Conservation (phyloP, 352 stramenopile species). For the Phytophthora hibernalis region DNA sequence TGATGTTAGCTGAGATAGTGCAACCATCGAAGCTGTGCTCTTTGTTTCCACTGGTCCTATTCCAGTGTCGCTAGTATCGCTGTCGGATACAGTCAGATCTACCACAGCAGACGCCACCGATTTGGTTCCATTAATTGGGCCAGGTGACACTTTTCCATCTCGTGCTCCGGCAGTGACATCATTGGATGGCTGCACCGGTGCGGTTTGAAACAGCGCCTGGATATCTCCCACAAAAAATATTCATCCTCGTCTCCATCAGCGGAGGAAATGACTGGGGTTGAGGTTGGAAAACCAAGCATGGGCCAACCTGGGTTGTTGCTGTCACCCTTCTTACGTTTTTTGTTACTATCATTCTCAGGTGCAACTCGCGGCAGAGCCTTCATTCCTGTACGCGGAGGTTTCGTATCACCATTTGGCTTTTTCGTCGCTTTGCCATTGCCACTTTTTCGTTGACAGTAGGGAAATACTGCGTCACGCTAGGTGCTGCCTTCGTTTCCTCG, state of each 20-base stretch:
- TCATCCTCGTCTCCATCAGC: slow-evolving; percentile 45
- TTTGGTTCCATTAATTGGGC: background rate
- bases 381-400: slow-evolving; percentile 17
- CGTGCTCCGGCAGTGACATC: background rate
- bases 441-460: slow-evolving; percentile 7
- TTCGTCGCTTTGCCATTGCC: slow-evolving; percentile 4
- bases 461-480: slow-evolving; percentile 45
- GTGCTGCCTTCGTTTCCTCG: slow-evolving; percentile 24
- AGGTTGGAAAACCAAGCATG: slow-evolving; percentile 3
- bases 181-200: background rate
- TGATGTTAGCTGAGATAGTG: background rate
- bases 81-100: slow-evolving; percentile 47
- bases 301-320: slow-evolving; percentile 5
- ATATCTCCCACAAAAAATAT: slow-evolving; percentile 61
- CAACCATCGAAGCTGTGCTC: slow-evolving; percentile 3
- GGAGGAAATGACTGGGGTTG: slow-evolving; percentile 40
- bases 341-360: slow-evolving; percentile 10
- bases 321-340: slow-evolving; percentile 23
- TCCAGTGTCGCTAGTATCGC: slow-evolving; percentile 24
- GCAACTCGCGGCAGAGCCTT: slow-evolving; percentile 29
- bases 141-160: background rate
- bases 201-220: slow-evolving; percentile 46
- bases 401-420: slow-evolving; percentile 12
- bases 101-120: slow-evolving; percentile 19
- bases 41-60: slow-evolving; percentile 17